A percentile compares a stretch with the other conserved stretches of the same genome.
Evolutionary conservation across 176 grass and related monocot species (phyloP).

Genomic region (Oryza glaberrima): DNA sequence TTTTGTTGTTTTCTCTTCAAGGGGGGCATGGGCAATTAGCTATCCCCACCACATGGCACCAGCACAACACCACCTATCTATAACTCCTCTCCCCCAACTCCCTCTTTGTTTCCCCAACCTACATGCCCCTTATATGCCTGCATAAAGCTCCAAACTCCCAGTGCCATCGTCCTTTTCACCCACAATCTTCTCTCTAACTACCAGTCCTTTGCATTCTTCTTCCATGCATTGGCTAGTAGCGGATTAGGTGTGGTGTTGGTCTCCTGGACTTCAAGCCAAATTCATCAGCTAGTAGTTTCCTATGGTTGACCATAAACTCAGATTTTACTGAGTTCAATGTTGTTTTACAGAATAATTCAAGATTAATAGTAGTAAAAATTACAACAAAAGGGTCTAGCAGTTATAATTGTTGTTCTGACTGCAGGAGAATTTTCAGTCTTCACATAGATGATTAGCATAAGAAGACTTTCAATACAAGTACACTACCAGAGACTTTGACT

Average conservation of each 20-base stretch:
- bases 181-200: slow-evolving; percentile 56
- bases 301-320: slow-evolving; percentile 22
- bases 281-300: slow-evolving; percentile 34
- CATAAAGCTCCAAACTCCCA: slow-evolving; percentile 55
- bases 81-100: slow-evolving; percentile 46
- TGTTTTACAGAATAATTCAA: slow-evolving; percentile 13
- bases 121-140: slow-evolving; percentile 53
- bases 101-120: slow-evolving; percentile 45
- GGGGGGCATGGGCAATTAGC: slow-evolving; percentile 11
- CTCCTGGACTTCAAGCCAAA: slow-evolving; percentile 45
- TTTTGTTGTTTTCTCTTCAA: slow-evolving; percentile 42
- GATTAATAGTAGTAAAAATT: neutral
- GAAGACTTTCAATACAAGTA: slow-evolving; percentile 27
- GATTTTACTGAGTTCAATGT: slow-evolving; percentile 18
- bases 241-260: slow-evolving; percentile 46
- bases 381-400: neutral
- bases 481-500: slow-evolving; percentile 40
- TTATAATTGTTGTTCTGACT: neutral
- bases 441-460: neutral
- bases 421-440: slow-evolving; percentile 3
- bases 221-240: slow-evolving; percentile 36
- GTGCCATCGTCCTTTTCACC: slow-evolving; percentile 30
- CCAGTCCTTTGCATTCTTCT: slow-evolving; percentile 53
- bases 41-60: slow-evolving; percentile 51
- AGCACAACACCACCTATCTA: slow-evolving; percentile 43